phyloP scores from a whole-genome alignment of 2,329 filamentous ascomycete species.

The Hypoxylon sp. region DNA sequence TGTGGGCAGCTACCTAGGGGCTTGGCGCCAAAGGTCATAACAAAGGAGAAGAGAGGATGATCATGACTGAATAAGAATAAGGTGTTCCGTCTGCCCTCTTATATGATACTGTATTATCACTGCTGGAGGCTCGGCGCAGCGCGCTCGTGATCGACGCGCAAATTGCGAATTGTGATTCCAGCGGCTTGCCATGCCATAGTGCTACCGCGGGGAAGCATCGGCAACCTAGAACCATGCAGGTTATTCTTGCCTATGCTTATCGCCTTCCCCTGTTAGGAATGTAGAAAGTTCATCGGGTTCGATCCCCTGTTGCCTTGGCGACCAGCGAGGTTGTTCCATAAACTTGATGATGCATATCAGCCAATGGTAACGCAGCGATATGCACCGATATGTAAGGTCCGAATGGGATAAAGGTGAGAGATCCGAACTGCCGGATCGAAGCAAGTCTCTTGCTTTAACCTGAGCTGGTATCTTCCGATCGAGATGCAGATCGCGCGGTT shows the following conservation, averaged over 20 bases:
- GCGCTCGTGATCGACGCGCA: conserved; percentile 38
- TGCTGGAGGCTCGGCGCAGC: conserved; percentile 20
- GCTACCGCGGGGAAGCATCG: conserved; percentile 40
- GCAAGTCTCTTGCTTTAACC: conserved; percentile 3
- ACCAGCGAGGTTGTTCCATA: conserved; percentile 10
- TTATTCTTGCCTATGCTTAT: conserved; percentile 34
- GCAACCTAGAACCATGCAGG: conserved; percentile 13
- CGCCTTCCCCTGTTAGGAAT: conserved; percentile 39
- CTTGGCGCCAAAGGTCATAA: neutral
- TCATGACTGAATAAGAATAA: conserved; percentile 2
- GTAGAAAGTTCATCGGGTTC: conserved; percentile 22
- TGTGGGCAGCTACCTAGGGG: neutral
- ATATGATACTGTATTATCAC: conserved; percentile 13
- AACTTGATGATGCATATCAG: conserved; percentile 18
- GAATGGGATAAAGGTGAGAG: conserved; percentile 5
- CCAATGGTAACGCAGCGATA: conserved; percentile 30
- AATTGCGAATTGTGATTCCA: conserved; percentile 40
- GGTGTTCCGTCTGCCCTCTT: conserved; percentile 4
- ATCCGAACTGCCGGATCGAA: conserved; percentile 43
- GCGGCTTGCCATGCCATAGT: conserved; percentile 25
- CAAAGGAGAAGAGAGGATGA: conserved; percentile 2
- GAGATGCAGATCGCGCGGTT: neutral
- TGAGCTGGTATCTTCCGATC: neutral
- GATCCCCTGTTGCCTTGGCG: conserved; percentile 40
- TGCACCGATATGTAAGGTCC: conserved; percentile 19